Evolutionary conservation across 2,329 filamentous ascomycete genomes (phyloP).

Genomic region (Myriosclerotinia scirpicola): DNA sequence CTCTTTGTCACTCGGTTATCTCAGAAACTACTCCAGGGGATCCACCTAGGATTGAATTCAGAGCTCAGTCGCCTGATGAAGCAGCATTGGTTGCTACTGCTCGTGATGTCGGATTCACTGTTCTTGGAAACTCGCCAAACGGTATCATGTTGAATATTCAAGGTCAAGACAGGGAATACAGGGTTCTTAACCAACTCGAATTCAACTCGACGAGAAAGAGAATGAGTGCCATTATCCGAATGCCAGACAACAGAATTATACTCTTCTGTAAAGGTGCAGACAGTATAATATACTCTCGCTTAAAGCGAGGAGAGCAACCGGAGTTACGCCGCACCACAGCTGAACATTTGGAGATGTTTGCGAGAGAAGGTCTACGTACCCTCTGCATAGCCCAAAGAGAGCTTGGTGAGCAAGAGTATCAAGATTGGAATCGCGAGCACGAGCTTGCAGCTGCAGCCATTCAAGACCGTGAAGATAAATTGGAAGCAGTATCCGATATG

Average conservation of each 20-base stretch:
- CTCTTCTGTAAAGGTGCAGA: constrained; percentile 98
- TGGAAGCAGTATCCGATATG: constrained; percentile 83
- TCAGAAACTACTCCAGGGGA: constrained; percentile 89
- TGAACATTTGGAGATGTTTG: constrained; percentile 95
- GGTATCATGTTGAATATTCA: constrained; percentile 84
- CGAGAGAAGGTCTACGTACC: constrained; percentile 89
- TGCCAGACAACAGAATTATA: constrained; percentile 87
- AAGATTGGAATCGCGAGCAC: constrained; percentile 80
- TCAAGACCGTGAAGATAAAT: constrained; percentile 84
- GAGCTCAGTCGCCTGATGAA: constrained; percentile 95
- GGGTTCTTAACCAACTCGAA: constrained; percentile 89
- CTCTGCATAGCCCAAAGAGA: constrained; percentile 88
- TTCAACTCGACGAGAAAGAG: constrained; percentile 97
- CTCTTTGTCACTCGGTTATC: constrained; percentile 96
- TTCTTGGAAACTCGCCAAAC: constrained; percentile 76
- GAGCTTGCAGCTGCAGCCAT: constrained; percentile 83
- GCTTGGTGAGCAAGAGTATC: constrained; percentile 79
- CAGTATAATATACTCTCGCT: constrained; percentile 91
- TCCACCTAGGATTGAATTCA: constrained; percentile 87
- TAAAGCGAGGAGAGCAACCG: constrained; percentile 80
- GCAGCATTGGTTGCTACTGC: constrained; percentile 92
- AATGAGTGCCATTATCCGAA: constrained; percentile 95
- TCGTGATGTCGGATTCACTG: constrained; percentile 91
- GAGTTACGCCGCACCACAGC: constrained; percentile 82
- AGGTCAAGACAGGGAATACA: constrained; percentile 81